phyloP scores from a whole-genome alignment of 257 asterid genomes.

The Scutellaria minor region DNA sequence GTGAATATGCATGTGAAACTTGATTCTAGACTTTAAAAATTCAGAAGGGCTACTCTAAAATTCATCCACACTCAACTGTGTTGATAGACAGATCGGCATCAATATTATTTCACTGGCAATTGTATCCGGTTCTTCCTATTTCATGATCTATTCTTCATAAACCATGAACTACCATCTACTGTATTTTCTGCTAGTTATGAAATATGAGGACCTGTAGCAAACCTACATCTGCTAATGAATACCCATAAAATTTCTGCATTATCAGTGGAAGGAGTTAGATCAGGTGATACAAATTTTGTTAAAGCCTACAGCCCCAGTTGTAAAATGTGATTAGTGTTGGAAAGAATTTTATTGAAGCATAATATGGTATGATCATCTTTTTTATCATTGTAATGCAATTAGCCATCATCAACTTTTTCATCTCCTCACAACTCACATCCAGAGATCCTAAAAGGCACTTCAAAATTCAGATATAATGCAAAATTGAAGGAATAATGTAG shows the following conservation, averaged over 20 bases:
- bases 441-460: slow-evolving; percentile 20
- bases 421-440: slow-evolving; percentile 24
- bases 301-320: not conserved
- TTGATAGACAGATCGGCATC: slow-evolving; percentile 18
- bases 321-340: slow-evolving; percentile 17
- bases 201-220: slow-evolving; percentile 15
- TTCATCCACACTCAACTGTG: slow-evolving; percentile 21
- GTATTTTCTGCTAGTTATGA: slow-evolving; percentile 10
- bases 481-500: not conserved
- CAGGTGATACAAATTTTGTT: slow-evolving; percentile 11
- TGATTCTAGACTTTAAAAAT: slow-evolving; percentile 4
- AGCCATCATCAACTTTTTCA: slow-evolving; percentile 2
- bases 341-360: slow-evolving; percentile 27
- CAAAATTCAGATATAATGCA: slow-evolving; percentile 13
- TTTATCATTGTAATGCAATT: slow-evolving; percentile 11
- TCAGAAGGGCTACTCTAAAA: slow-evolving; percentile 8
- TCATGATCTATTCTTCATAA: slow-evolving; percentile 24
- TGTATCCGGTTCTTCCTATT: slow-evolving; percentile 3
- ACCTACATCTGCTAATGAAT: not conserved
- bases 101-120: not conserved
- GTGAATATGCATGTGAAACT: not conserved
- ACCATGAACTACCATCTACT: not conserved
- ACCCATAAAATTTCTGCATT: slow-evolving; percentile 16
- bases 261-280: slow-evolving; percentile 12
- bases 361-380: slow-evolving; percentile 1